Conservation (phyloP, 169 alveolate genomes). For the Eimeria tenella region DNA sequence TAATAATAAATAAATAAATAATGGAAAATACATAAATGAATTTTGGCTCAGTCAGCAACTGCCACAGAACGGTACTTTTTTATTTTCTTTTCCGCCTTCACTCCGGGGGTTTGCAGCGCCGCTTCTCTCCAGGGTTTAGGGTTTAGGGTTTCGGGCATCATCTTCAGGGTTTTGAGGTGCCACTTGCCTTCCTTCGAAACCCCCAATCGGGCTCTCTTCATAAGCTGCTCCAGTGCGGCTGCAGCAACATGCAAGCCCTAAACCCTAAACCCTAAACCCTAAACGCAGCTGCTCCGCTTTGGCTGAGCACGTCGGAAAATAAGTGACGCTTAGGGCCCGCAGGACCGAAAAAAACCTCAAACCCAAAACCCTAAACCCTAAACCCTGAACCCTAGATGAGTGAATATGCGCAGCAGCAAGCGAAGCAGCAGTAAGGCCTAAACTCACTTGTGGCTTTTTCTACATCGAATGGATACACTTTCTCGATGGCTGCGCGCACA, state of each 20-base stretch:
- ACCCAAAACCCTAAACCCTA: background rate
- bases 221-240: background rate
- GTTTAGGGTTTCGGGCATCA: background rate
- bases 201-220: background rate
- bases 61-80: background rate
- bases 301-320: background rate
- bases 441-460: background rate
- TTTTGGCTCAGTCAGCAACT: no score
- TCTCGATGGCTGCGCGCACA: background rate
- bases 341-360: background rate
- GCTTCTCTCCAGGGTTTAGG: background rate
- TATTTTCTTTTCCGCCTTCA: background rate
- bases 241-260: background rate
- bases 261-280: background rate
- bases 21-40: no score
- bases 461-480: background rate
- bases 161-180: background rate
- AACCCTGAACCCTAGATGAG: background rate
- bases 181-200: background rate
- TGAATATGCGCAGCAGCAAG: background rate
- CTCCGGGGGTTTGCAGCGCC: background rate
- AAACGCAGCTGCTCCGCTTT: background rate
- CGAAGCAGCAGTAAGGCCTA: background rate
- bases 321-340: background rate
- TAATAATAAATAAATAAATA: no score